Base-by-base conservation (phyloP, 495 filamentous ascomycete genomes). In the Trypethelium eluteriae region DNA sequence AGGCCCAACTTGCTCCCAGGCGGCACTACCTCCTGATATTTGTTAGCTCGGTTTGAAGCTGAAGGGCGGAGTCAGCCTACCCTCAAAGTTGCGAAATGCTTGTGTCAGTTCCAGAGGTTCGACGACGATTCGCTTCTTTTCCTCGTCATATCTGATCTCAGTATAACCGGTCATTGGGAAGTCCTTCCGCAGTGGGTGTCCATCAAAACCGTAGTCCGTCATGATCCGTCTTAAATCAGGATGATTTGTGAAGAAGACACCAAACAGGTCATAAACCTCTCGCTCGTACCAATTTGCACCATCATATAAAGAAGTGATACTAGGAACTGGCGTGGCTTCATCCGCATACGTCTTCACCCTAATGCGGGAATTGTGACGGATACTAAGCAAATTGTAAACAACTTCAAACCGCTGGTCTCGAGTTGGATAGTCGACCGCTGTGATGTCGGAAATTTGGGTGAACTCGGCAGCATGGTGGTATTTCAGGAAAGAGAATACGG, bases 191-290 rank as follows among this genome's bases (percentile, higher is more conserved):
- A 99, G 79, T 9, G 95, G 95, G 81, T 98, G 93, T 32, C 95
- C 95, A 76, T 99, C 95, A 74, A 99, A 99, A 62, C 95, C 95
- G 78, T 99, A 99, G 74, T 99, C 95, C 49, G 95, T 99, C 93
- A 99, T 95, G 81, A 99, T 98, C 70, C 95, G 87, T 73, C 95
- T 85, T 72, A 99, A 82, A 81, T 99, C 95, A 44, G 95, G 95
- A 81, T 99, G 95, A 62, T 87, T 90, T 66, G 85, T 79, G 81
- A 99, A 98, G 83, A 98, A 96, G 62, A 99, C 92, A 68, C 95
- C 95, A 77, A 96, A 99, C 75, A 99, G 78, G 76, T 99, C 95
- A 79, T 97, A 97, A 2, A 91, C 91, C 79, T 99, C 95, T 72
- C 95, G 84, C 83, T 99, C 95, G 78, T 95, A 98, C 95, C 95